A percentile compares a stretch with the other conserved stretches of the same genome.
Evolutionary conservation across 352 stramenopile genomes (phyloP).

Genomic region (Phytophthora fragariae): DNA sequence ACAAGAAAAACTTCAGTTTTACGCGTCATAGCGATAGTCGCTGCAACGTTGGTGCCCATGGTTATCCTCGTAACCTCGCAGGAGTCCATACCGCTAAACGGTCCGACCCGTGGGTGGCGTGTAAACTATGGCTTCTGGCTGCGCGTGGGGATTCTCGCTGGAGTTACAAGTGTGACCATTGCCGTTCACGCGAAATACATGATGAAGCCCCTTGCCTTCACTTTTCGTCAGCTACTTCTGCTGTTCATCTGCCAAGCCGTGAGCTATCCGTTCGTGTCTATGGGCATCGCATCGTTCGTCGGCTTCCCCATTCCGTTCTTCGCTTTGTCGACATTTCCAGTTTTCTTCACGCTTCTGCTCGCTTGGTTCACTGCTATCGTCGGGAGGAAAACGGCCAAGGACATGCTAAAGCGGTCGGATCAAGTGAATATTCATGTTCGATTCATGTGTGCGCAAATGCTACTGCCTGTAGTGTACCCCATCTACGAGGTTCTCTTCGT

Average conservation of each 20-base stretch:
- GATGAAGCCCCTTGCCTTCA: neutral
- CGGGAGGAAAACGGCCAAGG: neutral
- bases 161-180: slow-evolving; percentile 13
- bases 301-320: slow-evolving; percentile 30
- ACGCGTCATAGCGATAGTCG: slow-evolving; percentile 11
- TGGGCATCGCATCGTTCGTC: slow-evolving; percentile 20
- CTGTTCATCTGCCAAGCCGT: slow-evolving; percentile 15
- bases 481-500: slow-evolving; percentile 29
- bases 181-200: slow-evolving; percentile 15
- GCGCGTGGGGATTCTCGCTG: slow-evolving; percentile 22
- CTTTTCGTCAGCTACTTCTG: neutral
- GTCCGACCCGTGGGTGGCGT: slow-evolving; percentile 19
- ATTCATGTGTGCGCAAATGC: slow-evolving; percentile 26
- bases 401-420: slow-evolving; percentile 5
- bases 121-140: slow-evolving; percentile 29
- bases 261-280: slow-evolving; percentile 16
- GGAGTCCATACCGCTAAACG: slow-evolving; percentile 17
- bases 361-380: slow-evolving; percentile 16
- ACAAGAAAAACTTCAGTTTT: slow-evolving; percentile 5
- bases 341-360: slow-evolving; percentile 19
- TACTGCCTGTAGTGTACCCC: slow-evolving; percentile 24
- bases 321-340: slow-evolving; percentile 20
- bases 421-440: slow-evolving; percentile 3
- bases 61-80: slow-evolving; percentile 17
- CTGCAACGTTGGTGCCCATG: slow-evolving; percentile 19